Conservation (phyloP, 208 protist genomes). For the Trypanosoma brucei region DNA sequence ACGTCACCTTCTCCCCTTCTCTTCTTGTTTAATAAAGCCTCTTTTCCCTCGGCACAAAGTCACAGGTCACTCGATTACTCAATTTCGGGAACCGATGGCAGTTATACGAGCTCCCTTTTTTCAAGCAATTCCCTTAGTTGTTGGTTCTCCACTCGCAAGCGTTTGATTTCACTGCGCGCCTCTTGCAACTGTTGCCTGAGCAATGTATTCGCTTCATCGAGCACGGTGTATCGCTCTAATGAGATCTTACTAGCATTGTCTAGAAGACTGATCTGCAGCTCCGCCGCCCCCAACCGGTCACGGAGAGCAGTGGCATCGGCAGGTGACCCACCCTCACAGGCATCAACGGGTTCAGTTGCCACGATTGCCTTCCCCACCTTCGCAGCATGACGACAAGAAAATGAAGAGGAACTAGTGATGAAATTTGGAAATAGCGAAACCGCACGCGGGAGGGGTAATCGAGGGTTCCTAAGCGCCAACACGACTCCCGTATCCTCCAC, state of each 20-base stretch:
- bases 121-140: conserved; percentile 29
- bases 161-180: conserved; percentile 17
- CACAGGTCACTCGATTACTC: background rate
- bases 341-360: background rate
- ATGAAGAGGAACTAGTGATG: background rate
- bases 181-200: conserved; percentile 20
- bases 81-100: background rate
- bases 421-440: conserved; percentile 21
- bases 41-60: no score
- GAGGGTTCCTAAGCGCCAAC: conserved; percentile 9
- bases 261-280: conserved; percentile 63
- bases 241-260: conserved; percentile 42
- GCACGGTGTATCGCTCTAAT: conserved; percentile 29
- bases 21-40: no score
- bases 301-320: conserved; percentile 2
- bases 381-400: background rate
- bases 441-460: background rate
- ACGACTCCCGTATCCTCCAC: conserved; percentile 5
- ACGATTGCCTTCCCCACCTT: background rate
- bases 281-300: conserved; percentile 36
- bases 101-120: conserved; percentile 2
- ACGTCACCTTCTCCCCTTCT: no score
- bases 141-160: conserved; percentile 31
- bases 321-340: background rate
- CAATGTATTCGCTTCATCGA: conserved; percentile 45